phyloP scores from a whole-genome alignment of 2,329 filamentous ascomycete species.

The Dactylellina leptospora region DNA sequence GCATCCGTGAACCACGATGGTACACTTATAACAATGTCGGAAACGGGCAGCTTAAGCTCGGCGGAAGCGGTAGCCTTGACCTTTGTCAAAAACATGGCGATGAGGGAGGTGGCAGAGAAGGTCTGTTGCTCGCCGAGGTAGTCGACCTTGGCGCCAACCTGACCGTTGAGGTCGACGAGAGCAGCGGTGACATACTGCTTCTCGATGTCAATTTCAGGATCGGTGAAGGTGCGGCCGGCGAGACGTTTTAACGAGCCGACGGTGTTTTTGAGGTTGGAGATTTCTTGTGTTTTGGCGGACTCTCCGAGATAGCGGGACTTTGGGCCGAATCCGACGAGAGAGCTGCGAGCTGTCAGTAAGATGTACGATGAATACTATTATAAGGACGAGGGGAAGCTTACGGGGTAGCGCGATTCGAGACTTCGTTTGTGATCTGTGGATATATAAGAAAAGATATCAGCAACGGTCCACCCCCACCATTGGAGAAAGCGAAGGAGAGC shows the following conservation, averaged over 20 bases:
- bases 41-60: constrained; percentile 90
- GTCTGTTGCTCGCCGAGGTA: constrained; percentile 95
- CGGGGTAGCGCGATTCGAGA: constrained; percentile 97
- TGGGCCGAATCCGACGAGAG: constrained; percentile 92
- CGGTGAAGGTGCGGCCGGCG: constrained; percentile 82
- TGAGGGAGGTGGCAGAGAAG: constrained; percentile 92
- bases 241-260: constrained; percentile 92
- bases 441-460: neutral
- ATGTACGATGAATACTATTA: constrained; percentile 49
- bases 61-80: constrained; percentile 85
- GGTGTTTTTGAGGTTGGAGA: constrained; percentile 99
- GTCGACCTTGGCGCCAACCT: constrained; percentile 91
- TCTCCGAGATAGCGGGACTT: constrained; percentile 95
- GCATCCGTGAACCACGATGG: constrained; percentile 97
- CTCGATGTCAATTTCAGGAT: constrained; percentile 93
- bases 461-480: neutral
- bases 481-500: constrained; percentile 49
- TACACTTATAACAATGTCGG: constrained; percentile 91
- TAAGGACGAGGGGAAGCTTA: constrained; percentile 68
- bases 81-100: constrained; percentile 95
- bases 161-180: constrained; percentile 88
- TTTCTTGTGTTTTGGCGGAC: constrained; percentile 96
- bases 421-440: constrained; percentile 91
- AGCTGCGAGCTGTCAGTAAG: constrained; percentile 66
- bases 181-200: constrained; percentile 87